Evolutionary conservation across 2,329 filamentous ascomycete genomes (phyloP).

Genomic region (Ophiostoma quercus): DNA sequence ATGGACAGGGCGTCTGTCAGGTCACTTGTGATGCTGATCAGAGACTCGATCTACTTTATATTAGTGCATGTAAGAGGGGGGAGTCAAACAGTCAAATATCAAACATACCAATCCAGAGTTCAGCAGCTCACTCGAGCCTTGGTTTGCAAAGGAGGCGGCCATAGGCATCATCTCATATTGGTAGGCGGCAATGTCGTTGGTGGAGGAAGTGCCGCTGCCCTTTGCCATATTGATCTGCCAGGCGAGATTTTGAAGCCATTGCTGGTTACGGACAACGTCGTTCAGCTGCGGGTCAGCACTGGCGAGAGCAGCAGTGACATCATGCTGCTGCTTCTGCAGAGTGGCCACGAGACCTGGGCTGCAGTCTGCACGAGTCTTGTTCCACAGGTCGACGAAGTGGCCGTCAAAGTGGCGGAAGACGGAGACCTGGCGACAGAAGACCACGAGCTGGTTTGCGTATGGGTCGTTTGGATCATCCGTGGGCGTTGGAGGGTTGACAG

Average conservation of each 20-base stretch:
- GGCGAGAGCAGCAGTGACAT: conserved; percentile 49
- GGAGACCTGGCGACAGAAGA: conserved; percentile 56
- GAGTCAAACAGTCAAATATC: too few species aligned
- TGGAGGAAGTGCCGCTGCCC: conserved; percentile 48
- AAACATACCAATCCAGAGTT: conserved; percentile 55
- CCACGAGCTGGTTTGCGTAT: conserved; percentile 47
- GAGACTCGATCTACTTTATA: conserved; percentile 61
- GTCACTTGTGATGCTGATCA: conserved; percentile 70
- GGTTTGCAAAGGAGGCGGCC: conserved; percentile 64
- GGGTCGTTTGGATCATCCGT: conserved; percentile 56
- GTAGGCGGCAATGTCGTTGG: conserved; percentile 36
- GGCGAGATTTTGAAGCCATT: conserved; percentile 59
- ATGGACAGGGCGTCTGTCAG: conserved; percentile 68
- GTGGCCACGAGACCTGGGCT: conserved; percentile 51
- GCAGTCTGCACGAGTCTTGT: conserved; percentile 55
- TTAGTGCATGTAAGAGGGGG: background rate
- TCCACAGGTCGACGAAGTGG: conserved; percentile 59
- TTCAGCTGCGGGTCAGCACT: conserved; percentile 49
- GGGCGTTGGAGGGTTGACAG: conserved; percentile 59
- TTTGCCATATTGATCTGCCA: conserved; percentile 57
- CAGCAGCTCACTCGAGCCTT: conserved; percentile 65
- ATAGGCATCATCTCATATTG: conserved; percentile 62
- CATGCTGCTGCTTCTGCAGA: conserved; percentile 59
- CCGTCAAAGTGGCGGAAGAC: conserved; percentile 65
- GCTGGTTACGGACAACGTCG: conserved; percentile 55